A percentile compares a stretch with the other conserved stretches of the same genome.
phyloP scores from a whole-genome alignment of 2,329 filamentous ascomycete species.

The Talaromyces sp. region DNA sequence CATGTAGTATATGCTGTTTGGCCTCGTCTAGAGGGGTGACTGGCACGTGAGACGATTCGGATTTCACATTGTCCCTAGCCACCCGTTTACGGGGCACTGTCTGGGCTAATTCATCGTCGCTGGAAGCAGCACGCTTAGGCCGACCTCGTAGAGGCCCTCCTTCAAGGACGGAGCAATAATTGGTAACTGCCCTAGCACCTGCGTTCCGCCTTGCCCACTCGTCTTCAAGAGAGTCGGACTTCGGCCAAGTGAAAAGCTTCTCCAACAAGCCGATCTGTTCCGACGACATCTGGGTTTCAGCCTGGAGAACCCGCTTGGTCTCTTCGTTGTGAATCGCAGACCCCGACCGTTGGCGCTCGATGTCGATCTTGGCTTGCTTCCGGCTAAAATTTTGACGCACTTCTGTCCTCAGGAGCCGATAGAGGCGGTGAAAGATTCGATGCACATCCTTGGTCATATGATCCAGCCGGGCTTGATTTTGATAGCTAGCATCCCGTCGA shows the following conservation, averaged over 20 bases:
- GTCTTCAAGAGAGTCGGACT: constrained; percentile 12
- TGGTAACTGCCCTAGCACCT: background rate
- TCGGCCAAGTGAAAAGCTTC: constrained; percentile 14
- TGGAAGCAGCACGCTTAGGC: constrained; percentile 7
- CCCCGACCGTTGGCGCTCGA: constrained; percentile 15
- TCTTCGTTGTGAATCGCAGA: constrained; percentile 14
- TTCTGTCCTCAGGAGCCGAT: constrained; percentile 9
- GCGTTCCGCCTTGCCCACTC: constrained; percentile 14
- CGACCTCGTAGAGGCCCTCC: constrained; percentile 17
- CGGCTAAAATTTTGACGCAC: constrained; percentile 12
- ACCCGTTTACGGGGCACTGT: background rate
- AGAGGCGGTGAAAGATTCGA: constrained; percentile 12
- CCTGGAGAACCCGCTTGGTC: constrained; percentile 12
- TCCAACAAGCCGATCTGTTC: constrained; percentile 12
- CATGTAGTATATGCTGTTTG: too few relatives aligned
- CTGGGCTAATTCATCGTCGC: background rate
- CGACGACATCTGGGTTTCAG: constrained; percentile 10
- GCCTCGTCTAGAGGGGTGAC: too few relatives aligned
- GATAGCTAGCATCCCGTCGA: background rate
- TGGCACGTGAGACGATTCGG: too few relatives aligned
- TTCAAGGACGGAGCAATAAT: constrained; percentile 13
- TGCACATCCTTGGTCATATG: constrained; percentile 8
- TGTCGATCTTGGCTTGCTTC: constrained; percentile 16
- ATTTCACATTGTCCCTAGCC: background rate
- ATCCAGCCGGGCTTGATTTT: background rate